These are phyloP conservation scores for Populus simonii DNA, from an alignment of 345 rosid genomes.

Conservation along the genomic window DNA sequence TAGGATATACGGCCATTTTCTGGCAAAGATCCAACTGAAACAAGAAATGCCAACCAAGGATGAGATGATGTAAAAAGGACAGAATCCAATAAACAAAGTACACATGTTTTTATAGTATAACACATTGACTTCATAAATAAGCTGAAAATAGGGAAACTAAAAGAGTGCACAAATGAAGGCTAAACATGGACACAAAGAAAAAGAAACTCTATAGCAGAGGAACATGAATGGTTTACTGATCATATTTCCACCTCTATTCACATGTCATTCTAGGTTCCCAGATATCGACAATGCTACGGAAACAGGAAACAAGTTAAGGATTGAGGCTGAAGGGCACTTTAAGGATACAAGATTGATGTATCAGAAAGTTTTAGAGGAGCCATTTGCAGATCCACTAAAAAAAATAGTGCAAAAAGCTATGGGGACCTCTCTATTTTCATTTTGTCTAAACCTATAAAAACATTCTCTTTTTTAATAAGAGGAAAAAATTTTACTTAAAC, in stretches of 20 bases:
- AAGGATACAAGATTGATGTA: not conserved
- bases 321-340: not conserved
- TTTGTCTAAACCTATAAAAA: not conserved
- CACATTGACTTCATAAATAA: not conserved
- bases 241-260: not conserved
- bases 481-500: not conserved
- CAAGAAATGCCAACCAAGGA: conserved; percentile 2
- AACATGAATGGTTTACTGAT: not conserved
- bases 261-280: not conserved
- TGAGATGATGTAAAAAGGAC: not conserved
- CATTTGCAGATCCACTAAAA: not conserved
- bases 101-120: not conserved
- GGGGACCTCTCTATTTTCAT: not conserved
- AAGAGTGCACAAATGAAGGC: not conserved
- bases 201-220: not conserved
- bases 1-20: conserved; percentile 88
- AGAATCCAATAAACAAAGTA: not conserved
- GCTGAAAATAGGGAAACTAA: not conserved
- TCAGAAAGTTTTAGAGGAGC: not conserved
- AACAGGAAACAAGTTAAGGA: not conserved
- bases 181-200: not conserved
- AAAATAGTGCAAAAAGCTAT: not conserved
- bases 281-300: not conserved
- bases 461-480: not conserved
- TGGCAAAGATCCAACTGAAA: conserved; percentile 97